Evolutionary conservation across 2,329 filamentous ascomycete genomes (phyloP).

Genomic region (Aspergillus versicolor): DNA sequence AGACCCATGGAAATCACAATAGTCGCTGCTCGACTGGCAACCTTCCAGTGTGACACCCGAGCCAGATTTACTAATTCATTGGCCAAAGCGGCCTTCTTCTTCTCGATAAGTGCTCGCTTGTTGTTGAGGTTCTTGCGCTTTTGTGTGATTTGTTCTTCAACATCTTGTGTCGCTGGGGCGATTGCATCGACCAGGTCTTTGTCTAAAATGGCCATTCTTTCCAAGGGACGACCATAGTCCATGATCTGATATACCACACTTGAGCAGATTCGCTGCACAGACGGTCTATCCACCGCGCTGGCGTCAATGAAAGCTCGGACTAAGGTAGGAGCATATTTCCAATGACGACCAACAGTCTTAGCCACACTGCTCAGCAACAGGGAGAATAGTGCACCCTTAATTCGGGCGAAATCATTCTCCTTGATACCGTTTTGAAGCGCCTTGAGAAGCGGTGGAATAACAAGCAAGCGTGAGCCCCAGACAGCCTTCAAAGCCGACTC

Average conservation of each 20-base stretch:
- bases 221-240: slow-evolving; percentile 86
- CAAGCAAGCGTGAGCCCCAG: slow-evolving; percentile 80
- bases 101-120: slow-evolving; percentile 75
- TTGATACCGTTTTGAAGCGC: slow-evolving; percentile 76
- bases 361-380: slow-evolving; percentile 83
- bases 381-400: slow-evolving; percentile 93
- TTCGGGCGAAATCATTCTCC: slow-evolving; percentile 78
- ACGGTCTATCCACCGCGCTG: slow-evolving; percentile 86
- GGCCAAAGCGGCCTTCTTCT: slow-evolving; percentile 76
- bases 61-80: slow-evolving; percentile 77
- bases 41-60: slow-evolving; percentile 89
- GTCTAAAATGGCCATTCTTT: slow-evolving; percentile 81
- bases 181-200: slow-evolving; percentile 69
- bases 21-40: slow-evolving; percentile 82
- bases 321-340: slow-evolving; percentile 89
- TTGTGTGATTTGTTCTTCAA: slow-evolving; percentile 53
- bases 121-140: slow-evolving; percentile 73
- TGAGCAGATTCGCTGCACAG: slow-evolving; percentile 84
- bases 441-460: slow-evolving; percentile 83
- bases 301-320: slow-evolving; percentile 89
- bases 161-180: slow-evolving; percentile 62
- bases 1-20: slow-evolving; percentile 89
- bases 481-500: slow-evolving; percentile 92
- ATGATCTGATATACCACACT: slow-evolving; percentile 81
- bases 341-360: slow-evolving; percentile 85